Conservation (phyloP, 192 early-diverging fungal genomes). For the Backusella morwellensis region DNA sequence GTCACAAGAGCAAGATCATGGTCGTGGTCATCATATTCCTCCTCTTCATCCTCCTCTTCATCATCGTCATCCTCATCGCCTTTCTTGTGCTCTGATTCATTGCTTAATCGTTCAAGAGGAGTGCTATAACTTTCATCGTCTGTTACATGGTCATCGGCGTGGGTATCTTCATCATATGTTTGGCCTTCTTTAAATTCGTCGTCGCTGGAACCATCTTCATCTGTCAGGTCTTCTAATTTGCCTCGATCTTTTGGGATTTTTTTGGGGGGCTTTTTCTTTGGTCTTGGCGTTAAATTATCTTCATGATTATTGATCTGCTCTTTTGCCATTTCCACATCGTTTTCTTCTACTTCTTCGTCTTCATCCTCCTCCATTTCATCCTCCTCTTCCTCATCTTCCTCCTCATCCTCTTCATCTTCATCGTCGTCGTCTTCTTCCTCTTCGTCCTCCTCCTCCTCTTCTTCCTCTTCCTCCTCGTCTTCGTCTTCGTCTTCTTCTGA, state of each 20-base stretch:
- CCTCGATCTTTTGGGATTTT: neutral
- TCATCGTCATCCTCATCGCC: neutral
- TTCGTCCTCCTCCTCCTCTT: neutral
- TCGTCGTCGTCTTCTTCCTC: constrained; percentile 33
- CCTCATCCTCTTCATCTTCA: constrained; percentile 33
- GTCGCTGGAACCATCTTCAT: neutral
- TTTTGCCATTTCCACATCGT: neutral
- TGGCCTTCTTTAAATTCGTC: neutral
- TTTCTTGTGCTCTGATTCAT: neutral
- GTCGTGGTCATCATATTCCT: neutral
- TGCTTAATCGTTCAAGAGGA: neutral
- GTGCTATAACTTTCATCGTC: constrained; percentile 2
- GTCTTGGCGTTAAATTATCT: neutral
- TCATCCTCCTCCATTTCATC: neutral
- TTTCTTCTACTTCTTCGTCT: neutral
- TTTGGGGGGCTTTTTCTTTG: neutral
- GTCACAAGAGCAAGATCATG: neutral
- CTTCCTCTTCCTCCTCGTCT: constrained; percentile 31
- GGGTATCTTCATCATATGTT: neutral
- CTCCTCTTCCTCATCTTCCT: constrained; percentile 21
- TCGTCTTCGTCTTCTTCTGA: constrained; percentile 33
- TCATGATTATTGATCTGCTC: neutral
- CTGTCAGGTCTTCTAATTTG: constrained; percentile 4
- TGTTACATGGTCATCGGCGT: neutral
- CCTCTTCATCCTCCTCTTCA: neutral